Evolutionary conservation across 2,329 filamentous ascomycete species (phyloP).

Genomic region (Penicillium frequentans): DNA sequence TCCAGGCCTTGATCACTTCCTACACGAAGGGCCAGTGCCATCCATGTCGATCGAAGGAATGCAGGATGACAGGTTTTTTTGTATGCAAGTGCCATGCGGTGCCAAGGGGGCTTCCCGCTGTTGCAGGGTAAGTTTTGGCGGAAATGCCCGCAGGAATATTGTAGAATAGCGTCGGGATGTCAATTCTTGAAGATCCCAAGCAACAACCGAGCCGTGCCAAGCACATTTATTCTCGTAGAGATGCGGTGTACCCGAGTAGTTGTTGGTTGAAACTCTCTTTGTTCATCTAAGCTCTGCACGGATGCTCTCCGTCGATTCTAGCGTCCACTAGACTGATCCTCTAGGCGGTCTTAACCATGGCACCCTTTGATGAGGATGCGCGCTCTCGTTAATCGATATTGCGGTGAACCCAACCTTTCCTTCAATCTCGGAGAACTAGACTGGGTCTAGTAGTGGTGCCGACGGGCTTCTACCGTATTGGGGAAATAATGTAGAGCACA

Average conservation of each 20-base stretch:
- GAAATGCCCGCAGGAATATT: background rate
- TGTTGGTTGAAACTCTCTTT: slow-evolving; percentile 11
- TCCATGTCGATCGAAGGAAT: background rate
- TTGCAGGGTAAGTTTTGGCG: background rate
- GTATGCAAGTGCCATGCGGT: slow-evolving; percentile 1
- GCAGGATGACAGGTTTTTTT: background rate
- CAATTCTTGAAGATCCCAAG: slow-evolving; percentile 3
- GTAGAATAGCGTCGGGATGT: background rate
- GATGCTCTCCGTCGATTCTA: slow-evolving; percentile 16
- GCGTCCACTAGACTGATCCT: slow-evolving; percentile 19
- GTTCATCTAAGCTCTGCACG: slow-evolving; percentile 18
- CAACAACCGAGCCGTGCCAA: background rate
- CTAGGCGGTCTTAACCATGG: slow-evolving; percentile 20
- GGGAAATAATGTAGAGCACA: background rate
- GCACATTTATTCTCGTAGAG: slow-evolving; percentile 5
- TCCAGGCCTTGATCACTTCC: background rate
- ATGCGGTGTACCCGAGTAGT: slow-evolving; percentile 19
- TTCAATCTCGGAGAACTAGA: background rate
- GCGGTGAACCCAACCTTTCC: slow-evolving; percentile 6
- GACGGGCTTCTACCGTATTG: background rate
- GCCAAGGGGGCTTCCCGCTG: background rate
- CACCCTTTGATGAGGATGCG: slow-evolving; percentile 26
- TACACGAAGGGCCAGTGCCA: slow-evolving; percentile 8
- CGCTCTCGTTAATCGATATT: slow-evolving; percentile 9
- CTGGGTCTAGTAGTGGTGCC: background rate